Base-by-base conservation (phyloP, 1,139 yeast genomes). In the Scheffersomyces segobiensis region DNA sequence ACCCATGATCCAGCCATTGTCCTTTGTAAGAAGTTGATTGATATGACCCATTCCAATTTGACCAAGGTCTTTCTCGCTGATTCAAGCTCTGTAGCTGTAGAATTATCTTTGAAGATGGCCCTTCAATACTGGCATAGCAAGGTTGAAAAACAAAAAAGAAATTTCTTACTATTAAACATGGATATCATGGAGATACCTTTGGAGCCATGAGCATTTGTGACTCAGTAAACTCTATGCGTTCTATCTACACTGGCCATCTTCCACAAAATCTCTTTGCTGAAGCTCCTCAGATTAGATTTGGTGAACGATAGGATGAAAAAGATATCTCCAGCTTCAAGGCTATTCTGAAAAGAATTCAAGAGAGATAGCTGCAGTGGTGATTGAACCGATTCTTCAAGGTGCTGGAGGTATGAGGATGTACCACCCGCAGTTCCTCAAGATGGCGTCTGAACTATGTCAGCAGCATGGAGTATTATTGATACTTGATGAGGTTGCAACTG, bases 381-480 rank as follows among this genome's bases (percentile, higher is more conserved):
- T 75, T 47, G 79, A 75, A 56, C 74, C 77, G 5, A 68, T 75
- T 46, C 50, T 48, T 48, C 78, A 74, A 63, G 79, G 78, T n/a
- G 78, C 75, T n/a, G 78, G 74, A 20, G 78, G 78, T 3, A 68
- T 75, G 65, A 59, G 66, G 46, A 63, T 72, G 14, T 74, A 72
- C 48, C 68, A 68, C 49, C 72, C 74, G 8, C 68, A 67, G 17
- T 75, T 66, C 56, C 57, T 71, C 42, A 68, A 68, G 32, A 63
- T 67, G 53, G 73, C 71, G 7, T 65, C 72, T 50, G 67, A 68
- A 49, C 61, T 73, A 10, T 74, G 78, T 57, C 64, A 68, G 55
- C 53, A 66, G 53, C 69, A 70, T 59, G 63, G 67, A 12, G 65
- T 73, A 51, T 64, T 74, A 10, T 67, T 75, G 60, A 69, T 65